phyloP scores from a whole-genome alignment of 2,329 filamentous ascomycete species.

The Bipolaris zeicola region DNA sequence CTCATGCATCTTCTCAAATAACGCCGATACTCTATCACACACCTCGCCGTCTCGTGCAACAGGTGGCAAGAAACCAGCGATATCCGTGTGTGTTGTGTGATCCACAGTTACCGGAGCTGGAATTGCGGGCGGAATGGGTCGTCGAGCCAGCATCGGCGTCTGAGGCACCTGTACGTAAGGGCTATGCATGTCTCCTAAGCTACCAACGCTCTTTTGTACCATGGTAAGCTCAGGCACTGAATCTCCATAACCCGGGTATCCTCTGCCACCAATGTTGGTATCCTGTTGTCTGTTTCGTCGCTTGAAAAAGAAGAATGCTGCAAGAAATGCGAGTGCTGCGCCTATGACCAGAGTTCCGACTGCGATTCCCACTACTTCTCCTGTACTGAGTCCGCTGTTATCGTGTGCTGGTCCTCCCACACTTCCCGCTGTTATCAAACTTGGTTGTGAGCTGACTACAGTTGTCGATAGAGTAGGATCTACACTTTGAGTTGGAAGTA shows the following conservation, averaged over 20 bases:
- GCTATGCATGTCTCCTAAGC: slow-evolving; percentile 18
- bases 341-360: slow-evolving; percentile 34
- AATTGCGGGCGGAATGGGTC: neutral
- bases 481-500: too few species aligned
- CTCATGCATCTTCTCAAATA: slow-evolving; percentile 36
- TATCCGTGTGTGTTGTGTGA: slow-evolving; percentile 15
- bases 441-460: neutral
- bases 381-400: slow-evolving; percentile 12
- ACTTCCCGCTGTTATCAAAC: neutral
- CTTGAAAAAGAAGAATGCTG: slow-evolving; percentile 40
- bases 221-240: slow-evolving; percentile 34
- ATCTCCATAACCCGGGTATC: slow-evolving; percentile 24
- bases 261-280: slow-evolving; percentile 7
- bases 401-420: neutral
- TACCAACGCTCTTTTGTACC: slow-evolving; percentile 26
- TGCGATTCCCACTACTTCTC: slow-evolving; percentile 30
- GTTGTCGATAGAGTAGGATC: neutral
- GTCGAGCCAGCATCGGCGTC: slow-evolving; percentile 18
- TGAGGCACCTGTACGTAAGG: slow-evolving; percentile 40
- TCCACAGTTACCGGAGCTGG: slow-evolving; percentile 10
- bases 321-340: slow-evolving; percentile 36
- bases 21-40: slow-evolving; percentile 20
- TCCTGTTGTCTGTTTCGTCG: slow-evolving; percentile 21
- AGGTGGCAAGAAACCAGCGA: slow-evolving; percentile 31
- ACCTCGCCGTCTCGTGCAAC: slow-evolving; percentile 32